Conservation (phyloP, 176 grass and related monocot genomes). For the Alloteropsis semialata region DNA sequence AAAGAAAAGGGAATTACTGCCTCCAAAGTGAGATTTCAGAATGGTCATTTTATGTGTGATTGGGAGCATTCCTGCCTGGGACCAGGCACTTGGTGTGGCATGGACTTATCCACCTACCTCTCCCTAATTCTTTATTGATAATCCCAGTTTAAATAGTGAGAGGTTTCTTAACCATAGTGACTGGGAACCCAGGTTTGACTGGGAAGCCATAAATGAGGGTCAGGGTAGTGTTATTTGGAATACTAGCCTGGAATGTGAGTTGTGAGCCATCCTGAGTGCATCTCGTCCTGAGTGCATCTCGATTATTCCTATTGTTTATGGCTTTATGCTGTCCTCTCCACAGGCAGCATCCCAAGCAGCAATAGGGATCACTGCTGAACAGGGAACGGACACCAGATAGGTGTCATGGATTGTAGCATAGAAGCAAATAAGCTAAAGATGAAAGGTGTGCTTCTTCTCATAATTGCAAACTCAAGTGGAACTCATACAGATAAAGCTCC, state of each 20-base stretch:
- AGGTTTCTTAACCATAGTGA: not conserved
- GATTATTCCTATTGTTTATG: not conserved
- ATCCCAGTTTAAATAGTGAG: not conserved
- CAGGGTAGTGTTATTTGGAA: not conserved
- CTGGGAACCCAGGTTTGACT: not conserved
- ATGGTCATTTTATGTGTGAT: not conserved
- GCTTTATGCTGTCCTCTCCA: not conserved
- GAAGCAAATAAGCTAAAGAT: not conserved
- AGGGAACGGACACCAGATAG: not conserved
- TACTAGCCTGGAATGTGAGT: not conserved
- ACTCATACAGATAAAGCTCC: not conserved
- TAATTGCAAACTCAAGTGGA: constrained; percentile 15
- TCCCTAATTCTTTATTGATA: not conserved
- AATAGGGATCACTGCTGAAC: not conserved
- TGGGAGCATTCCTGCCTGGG: not conserved
- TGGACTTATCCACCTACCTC: not conserved
- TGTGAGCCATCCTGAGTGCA: not conserved
- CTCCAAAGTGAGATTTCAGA: constrained; percentile 3
- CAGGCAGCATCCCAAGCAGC: not conserved
- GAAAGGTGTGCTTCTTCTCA: not conserved
- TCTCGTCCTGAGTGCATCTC: not conserved
- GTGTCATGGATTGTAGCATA: not conserved
- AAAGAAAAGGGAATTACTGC: constrained; percentile 26
- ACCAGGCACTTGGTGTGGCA: not conserved
- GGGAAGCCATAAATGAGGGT: not conserved